Evolutionary conservation across 75 land plant species (phyloP).

Genomic region (Adiantum capillusveneris): DNA sequence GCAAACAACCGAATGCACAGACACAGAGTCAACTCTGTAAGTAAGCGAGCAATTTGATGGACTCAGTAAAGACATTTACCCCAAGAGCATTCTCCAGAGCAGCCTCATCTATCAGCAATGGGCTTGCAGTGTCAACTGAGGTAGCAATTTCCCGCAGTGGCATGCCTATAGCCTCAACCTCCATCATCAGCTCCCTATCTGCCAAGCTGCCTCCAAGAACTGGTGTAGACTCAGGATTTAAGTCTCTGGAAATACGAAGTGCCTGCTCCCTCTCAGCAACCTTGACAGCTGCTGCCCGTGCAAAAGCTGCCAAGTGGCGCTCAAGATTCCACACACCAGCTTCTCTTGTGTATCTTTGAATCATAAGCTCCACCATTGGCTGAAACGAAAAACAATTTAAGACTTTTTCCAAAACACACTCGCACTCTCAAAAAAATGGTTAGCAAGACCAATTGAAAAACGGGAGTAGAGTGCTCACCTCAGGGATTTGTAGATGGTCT

Average conservation of each 20-base stretch:
- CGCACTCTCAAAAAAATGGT: too few relatives aligned
- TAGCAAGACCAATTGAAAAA: too few relatives aligned
- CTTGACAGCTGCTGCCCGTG: slow-evolving; percentile 93
- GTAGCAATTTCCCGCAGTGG: slow-evolving; percentile 56
- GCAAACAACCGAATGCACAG: too few relatives aligned
- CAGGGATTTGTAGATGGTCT: slow-evolving; percentile 78
- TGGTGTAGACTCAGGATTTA: slow-evolving; percentile 43
- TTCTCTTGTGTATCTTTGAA: slow-evolving; percentile 85
- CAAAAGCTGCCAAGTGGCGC: slow-evolving; percentile 89
- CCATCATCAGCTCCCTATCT: slow-evolving; percentile 91
- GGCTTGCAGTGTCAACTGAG: slow-evolving; percentile 33
- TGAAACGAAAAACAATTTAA: too few relatives aligned
- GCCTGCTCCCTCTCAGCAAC: slow-evolving; percentile 68
- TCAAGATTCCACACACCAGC: slow-evolving; percentile 94
- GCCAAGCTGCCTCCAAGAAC: slow-evolving; percentile 56
- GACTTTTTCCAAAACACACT: too few relatives aligned
- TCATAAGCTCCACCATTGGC: slow-evolving; percentile 84
- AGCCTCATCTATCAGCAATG: slow-evolving; percentile 70
- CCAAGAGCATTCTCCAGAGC: slow-evolving; percentile 87
- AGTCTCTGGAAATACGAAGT: slow-evolving; percentile 36
- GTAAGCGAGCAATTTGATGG: too few relatives aligned
- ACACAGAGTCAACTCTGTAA: too few relatives aligned
- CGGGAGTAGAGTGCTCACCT: slow-evolving; percentile 37
- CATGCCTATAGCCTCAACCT: slow-evolving; percentile 72
- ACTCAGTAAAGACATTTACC: slow-evolving; percentile 36